Conservation (phyloP, 164 flowering plant genomes). For the Dillenia turbinata region DNA sequence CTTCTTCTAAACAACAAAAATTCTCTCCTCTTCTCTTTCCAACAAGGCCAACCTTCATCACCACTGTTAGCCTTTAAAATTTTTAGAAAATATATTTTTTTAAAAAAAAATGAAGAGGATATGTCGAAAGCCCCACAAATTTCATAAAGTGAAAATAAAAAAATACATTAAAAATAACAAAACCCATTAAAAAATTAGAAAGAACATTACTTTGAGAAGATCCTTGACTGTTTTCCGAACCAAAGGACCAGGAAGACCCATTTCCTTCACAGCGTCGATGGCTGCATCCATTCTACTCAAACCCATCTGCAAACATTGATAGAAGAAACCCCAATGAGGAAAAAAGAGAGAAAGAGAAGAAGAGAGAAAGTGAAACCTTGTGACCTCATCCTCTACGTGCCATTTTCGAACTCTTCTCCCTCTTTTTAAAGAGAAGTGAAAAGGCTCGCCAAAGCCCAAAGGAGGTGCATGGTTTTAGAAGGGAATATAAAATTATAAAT, state of each 20-base stretch:
- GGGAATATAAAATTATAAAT: no score
- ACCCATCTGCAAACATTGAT: slow-evolving; percentile 15
- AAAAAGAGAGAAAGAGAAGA: not conserved
- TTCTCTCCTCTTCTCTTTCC: no score
- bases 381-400: not conserved
- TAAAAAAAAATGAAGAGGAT: not conserved
- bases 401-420: not conserved
- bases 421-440: no score
- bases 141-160: not conserved
- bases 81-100: not conserved
- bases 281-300: slow-evolving; percentile 36
- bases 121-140: no score
- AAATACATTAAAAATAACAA: not conserved
- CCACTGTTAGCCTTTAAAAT: slow-evolving; percentile 31
- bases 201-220: slow-evolving; percentile 24
- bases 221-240: slow-evolving; percentile 19
- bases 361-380: not conserved
- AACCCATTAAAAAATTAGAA: not conserved
- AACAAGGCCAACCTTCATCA: slow-evolving; percentile 45
- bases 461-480: no score
- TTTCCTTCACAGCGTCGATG: slow-evolving; percentile 20
- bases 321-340: not conserved
- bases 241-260: slow-evolving; percentile 21
- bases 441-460: no score
- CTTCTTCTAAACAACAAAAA: no score